These are phyloP conservation scores for Trypanosoma theileri DNA, from an alignment of 208 protist genomes.

Conservation along the genomic window DNA sequence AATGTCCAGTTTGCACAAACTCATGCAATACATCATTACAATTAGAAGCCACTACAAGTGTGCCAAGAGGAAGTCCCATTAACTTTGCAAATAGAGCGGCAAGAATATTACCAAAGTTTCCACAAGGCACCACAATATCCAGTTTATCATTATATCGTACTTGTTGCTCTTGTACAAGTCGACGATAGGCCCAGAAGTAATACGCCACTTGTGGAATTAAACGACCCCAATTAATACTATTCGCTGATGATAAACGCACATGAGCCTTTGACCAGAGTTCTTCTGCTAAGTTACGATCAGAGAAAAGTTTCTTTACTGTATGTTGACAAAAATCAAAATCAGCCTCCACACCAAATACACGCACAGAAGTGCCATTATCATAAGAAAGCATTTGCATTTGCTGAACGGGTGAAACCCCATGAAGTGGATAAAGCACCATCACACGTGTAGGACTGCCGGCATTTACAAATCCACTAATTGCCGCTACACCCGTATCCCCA, in stretches of 20 bases:
- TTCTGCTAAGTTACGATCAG: constrained; percentile 69
- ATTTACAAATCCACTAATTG: constrained; percentile 87
- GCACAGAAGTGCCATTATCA: constrained; percentile 69
- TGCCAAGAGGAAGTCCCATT: constrained; percentile 87
- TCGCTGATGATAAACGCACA: constrained; percentile 91
- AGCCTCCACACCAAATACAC: constrained; percentile 65
- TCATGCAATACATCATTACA: constrained; percentile 94
- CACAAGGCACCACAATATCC: constrained; percentile 93
- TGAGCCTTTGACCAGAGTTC: constrained; percentile 41
- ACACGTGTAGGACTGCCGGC: constrained; percentile 60
- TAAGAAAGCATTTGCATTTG: constrained; percentile 86
- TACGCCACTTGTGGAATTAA: constrained; percentile 96
- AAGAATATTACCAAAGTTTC: constrained; percentile 97
- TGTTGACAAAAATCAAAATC: constrained; percentile 94
- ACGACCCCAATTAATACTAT: constrained; percentile 98
- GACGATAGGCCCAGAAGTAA: constrained; percentile 95
- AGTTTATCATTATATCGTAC: constrained; percentile 43
- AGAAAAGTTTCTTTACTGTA: constrained; percentile 91
- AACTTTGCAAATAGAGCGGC: constrained; percentile 92
- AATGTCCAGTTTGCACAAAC: constrained; percentile 88
- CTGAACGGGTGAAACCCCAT: constrained; percentile 84
- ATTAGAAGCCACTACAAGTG: constrained; percentile 95
- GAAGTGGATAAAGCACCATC: constrained; percentile 86
- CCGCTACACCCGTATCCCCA: constrained; percentile 86
- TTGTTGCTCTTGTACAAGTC: constrained; percentile 52